Evolutionary conservation across 2,329 filamentous ascomycete genomes (phyloP), one percentile per base, ranked within the genome.

Genomic region (Colletotrichum eleusines): DNA sequence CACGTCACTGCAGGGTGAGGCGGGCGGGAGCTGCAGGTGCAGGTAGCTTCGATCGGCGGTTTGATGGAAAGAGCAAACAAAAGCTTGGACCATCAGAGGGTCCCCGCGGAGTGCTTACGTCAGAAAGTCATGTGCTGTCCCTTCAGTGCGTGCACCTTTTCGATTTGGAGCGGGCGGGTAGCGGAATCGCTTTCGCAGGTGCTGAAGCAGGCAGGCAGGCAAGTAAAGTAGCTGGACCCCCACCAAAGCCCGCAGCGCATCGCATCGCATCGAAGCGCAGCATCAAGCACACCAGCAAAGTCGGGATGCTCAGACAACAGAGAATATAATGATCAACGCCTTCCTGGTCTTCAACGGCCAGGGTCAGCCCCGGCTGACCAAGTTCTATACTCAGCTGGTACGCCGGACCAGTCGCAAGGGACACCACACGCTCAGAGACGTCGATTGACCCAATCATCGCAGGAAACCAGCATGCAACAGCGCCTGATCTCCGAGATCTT

Each of bases 271-370:
- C n/a, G n/a, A n/a, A n/a, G n/a, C n/a, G n/a, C 26, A 18, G 20
- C 20, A 31, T 18, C 58, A 28, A 57, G 12, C 6, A 58, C 35
- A 23, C 20, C 28, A 26, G 1, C 11, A 58, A 20, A 48, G 38
- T 7, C 53, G 69, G 64, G 64, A 78, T 76, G 77, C 75, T 58
- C 72, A 73, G 72, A 38, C 69, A 68, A 72, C 63, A 59, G n/a
- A 55, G 57, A 42, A 60, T 73, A 83, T 75, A 75, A 99, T 99
- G 96, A 98, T 99, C 82, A 99, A 97, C 86, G 96, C 97, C 40
- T 95, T 99, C 73, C 87, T 99, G 75, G 95, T 99, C 80, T 99
- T 99, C 87, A 99, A 99, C 79, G 97, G 97, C 85, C 94, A 95
- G 77, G 96, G 96, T 74, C 95, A 99, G 83, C 95, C 96, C 46